Conservation (phyloP, 2,329 filamentous ascomycete species). For the Microcyclospora tardicrescens region DNA sequence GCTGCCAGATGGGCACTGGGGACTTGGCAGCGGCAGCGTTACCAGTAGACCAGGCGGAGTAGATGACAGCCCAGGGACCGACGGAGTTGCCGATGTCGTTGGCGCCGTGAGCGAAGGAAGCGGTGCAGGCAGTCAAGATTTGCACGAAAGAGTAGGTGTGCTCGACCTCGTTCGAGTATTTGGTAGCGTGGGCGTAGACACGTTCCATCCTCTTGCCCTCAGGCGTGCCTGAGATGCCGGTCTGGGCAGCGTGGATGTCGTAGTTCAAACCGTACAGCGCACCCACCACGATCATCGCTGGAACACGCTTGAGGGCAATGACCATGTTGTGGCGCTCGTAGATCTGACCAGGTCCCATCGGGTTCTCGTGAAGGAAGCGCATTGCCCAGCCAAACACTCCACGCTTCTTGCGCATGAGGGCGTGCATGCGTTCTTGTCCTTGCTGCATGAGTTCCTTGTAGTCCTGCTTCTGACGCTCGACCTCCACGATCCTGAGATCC, state of each 20-base stretch:
- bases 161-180: conserved; percentile 51
- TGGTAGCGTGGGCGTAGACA: conserved; percentile 42
- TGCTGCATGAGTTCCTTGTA: conserved; percentile 52
- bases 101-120: conserved; percentile 58
- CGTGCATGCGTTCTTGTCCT: conserved; percentile 46
- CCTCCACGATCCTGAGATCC: conserved; percentile 8
- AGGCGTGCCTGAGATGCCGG: conserved; percentile 56
- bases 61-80: conserved; percentile 51
- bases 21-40: conserved; percentile 43
- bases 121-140: conserved; percentile 55
- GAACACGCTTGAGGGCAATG: conserved; percentile 50
- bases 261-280: conserved; percentile 65
- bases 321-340: conserved; percentile 63
- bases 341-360: conserved; percentile 56
- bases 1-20: conserved; percentile 60
- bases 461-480: conserved; percentile 13
- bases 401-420: conserved; percentile 46
- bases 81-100: conserved; percentile 54
- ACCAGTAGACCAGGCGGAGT: conserved; percentile 44
- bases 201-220: conserved; percentile 57
- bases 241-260: conserved; percentile 67
- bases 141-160: conserved; percentile 55
- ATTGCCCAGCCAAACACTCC: conserved; percentile 75
- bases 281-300: conserved; percentile 51
- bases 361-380: conserved; percentile 61